Percentiles rank a stretch among this genome's conserved stretches.
phyloP scores from a whole-genome alignment of 2,329 filamentous ascomycete species.

The Elsinoe perseae region DNA sequence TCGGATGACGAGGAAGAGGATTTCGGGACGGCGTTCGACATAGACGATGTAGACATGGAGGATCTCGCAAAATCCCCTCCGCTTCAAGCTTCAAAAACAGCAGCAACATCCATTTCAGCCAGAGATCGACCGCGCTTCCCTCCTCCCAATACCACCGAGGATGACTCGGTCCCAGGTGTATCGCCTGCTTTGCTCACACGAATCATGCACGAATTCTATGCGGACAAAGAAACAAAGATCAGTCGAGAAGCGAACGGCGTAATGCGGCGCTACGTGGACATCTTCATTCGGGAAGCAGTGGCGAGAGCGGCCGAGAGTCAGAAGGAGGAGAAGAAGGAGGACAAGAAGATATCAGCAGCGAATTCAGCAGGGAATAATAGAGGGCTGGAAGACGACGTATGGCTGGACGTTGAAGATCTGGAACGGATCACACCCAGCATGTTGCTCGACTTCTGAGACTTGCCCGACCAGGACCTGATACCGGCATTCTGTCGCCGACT shows the following conservation, averaged over 20 bases:
- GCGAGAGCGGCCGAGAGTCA: constrained; percentile 68
- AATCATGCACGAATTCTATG: constrained; percentile 72
- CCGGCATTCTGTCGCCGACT: no score
- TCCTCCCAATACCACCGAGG: neutral
- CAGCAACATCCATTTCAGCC: neutral
- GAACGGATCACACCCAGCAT: constrained; percentile 82
- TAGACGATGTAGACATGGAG: constrained; percentile 6
- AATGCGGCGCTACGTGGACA: constrained; percentile 77
- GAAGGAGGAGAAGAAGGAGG: constrained; percentile 32
- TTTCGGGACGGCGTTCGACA: constrained; percentile 8
- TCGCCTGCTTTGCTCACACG: constrained; percentile 67
- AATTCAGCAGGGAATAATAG: constrained; percentile 17
- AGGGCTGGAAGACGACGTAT: constrained; percentile 22
- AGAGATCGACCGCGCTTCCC: neutral
- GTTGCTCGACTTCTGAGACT: constrained; percentile 55
- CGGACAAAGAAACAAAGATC: constrained; percentile 61
- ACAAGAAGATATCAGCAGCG: constrained; percentile 42
- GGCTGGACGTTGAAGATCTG: constrained; percentile 71
- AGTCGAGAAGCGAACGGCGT: constrained; percentile 69
- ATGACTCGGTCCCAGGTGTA: constrained; percentile 41
- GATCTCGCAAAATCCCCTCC: constrained; percentile 1
- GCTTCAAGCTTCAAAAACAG: neutral
- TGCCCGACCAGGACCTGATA: no score
- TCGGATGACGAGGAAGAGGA: constrained; percentile 13
- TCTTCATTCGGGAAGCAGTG: constrained; percentile 84